A percentile compares a stretch with the other conserved stretches of the same genome.
phyloP scores from a whole-genome alignment of 2,329 filamentous ascomycete genomes.

The Microsporum canis region DNA sequence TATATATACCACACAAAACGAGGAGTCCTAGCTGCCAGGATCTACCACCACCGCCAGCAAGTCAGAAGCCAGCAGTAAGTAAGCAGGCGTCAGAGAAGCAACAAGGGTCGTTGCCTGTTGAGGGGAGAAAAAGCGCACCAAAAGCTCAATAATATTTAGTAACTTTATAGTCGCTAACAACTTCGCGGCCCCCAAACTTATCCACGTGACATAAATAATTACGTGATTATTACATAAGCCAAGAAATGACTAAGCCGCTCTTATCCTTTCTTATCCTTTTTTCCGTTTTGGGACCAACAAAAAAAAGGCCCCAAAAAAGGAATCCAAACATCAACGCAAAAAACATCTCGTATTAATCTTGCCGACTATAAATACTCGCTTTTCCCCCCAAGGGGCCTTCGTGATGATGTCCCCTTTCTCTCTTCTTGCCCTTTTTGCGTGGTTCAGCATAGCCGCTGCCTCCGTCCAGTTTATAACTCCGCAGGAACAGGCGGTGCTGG shows the following conservation, averaged over 20 bases:
- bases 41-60: not conserved
- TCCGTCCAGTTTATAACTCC: constrained; percentile 46
- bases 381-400: not conserved
- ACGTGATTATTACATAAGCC: not conserved
- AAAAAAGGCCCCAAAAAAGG: not conserved
- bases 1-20: not conserved
- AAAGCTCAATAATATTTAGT: no score
- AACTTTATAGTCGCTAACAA: not conserved
- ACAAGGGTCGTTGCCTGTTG: not conserved
- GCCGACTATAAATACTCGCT: not conserved
- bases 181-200: not conserved
- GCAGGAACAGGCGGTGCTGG: constrained; percentile 39
- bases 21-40: not conserved
- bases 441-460: constrained; percentile 29
- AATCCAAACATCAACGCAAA: not conserved
- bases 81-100: not conserved
- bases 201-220: not conserved
- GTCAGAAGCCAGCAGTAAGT: not conserved
- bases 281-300: not conserved
- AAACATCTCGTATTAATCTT: not conserved
- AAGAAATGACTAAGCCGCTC: not conserved
- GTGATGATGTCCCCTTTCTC: constrained; percentile 4
- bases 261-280: not conserved
- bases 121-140: no score
- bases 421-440: not conserved